These are phyloP conservation scores for Tephrocybe sp. DNA, from an alignment of 768 basidiomycete genomes.

Conservation along the genomic window DNA sequence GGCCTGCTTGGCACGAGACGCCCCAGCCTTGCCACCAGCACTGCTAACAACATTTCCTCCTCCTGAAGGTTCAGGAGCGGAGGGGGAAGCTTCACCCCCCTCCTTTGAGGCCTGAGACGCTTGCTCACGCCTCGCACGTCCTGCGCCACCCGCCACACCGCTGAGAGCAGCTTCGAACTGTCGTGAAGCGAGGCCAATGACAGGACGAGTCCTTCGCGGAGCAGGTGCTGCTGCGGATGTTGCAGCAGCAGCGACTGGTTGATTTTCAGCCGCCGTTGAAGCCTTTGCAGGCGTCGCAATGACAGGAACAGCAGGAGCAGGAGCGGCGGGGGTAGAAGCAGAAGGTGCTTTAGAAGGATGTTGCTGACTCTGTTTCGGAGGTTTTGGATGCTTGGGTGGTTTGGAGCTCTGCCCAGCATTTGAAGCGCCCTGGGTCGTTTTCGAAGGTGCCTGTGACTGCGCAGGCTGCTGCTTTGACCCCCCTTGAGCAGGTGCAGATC, in stretches of 20 bases:
- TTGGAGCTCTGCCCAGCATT: background rate
- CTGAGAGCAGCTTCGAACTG: conserved; percentile 74
- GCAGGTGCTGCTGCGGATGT: background rate
- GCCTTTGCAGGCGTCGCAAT: too few relatives aligned
- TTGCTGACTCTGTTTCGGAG: conserved; percentile 1
- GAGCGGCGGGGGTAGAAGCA: background rate
- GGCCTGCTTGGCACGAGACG: background rate
- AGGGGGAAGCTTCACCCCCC: background rate
- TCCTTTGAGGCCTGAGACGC: background rate
- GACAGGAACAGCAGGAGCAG: background rate
- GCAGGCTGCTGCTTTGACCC: conserved; percentile 8
- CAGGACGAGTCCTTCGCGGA: conserved; percentile 48
- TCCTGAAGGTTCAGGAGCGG: background rate
- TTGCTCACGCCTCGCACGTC: background rate
- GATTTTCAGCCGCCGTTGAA: too few relatives aligned
- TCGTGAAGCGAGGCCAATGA: conserved; percentile 60
- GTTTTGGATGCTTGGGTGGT: conserved; percentile 3
- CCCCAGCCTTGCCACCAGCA: background rate
- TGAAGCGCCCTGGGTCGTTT: background rate
- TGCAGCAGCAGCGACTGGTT: too few relatives aligned
- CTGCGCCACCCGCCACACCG: conserved; percentile 41
- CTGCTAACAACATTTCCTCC: background rate
- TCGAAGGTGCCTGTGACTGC: background rate
- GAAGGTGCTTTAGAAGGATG: background rate
- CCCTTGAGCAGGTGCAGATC: background rate